phyloP scores from a whole-genome alignment of 768 basidiomycete genomes.

The Lactarius akahatsu region DNA sequence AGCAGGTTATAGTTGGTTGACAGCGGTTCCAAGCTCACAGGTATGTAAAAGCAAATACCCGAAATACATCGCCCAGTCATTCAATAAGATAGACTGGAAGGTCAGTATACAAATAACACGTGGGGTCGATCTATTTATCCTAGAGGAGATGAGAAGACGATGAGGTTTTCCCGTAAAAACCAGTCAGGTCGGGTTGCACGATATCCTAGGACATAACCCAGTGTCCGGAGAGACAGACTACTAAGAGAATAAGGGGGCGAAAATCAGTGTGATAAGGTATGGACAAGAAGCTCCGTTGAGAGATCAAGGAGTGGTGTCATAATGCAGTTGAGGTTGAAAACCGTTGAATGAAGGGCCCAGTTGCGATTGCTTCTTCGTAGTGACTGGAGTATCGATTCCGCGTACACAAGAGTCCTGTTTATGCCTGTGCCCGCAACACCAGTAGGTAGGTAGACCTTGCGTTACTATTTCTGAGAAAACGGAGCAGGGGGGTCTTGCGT shows the following conservation, averaged over 20 bases:
- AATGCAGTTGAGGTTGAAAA: background rate
- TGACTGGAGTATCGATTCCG: too few species aligned
- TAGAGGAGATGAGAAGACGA: background rate
- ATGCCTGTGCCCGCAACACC: background rate
- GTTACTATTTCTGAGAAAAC: background rate
- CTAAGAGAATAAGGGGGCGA: background rate
- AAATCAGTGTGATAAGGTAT: background rate
- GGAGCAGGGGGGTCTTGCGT: background rate
- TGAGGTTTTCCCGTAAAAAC: background rate
- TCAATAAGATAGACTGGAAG: background rate
- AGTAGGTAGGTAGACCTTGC: too few species aligned
- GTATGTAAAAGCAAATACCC: background rate
- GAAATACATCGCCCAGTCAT: background rate
- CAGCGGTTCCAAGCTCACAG: background rate
- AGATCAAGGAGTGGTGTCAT: background rate
- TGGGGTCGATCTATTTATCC: background rate
- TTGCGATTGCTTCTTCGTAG: background rate
- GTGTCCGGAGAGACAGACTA: background rate
- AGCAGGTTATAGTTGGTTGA: too few species aligned
- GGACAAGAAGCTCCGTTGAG: background rate
- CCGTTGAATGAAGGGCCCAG: background rate
- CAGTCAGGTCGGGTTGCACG: background rate
- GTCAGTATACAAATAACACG: background rate
- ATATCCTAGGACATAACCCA: background rate
- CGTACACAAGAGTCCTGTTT: background rate